A percentile compares a stretch with the other conserved stretches of the same genome.
phyloP scores from a whole-genome alignment of 1,139 yeast species.

The Yamadazyma sp. region DNA sequence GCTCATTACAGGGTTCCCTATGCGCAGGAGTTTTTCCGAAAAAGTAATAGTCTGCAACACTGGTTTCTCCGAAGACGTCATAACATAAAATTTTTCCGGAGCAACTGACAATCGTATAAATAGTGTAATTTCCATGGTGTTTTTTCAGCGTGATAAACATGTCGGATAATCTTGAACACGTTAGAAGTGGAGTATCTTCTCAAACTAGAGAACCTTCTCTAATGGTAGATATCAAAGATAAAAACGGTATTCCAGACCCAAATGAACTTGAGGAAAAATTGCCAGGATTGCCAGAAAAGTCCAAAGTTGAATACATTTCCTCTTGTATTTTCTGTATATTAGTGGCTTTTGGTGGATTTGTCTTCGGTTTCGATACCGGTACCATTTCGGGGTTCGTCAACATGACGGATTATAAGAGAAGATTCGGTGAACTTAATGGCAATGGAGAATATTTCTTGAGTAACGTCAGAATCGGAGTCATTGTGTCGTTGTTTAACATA shows the following conservation, averaged over 20 bases:
- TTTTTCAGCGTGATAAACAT: too few species aligned
- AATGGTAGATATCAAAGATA: not conserved
- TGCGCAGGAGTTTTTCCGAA: constrained; percentile 1
- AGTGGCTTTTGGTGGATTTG: constrained; percentile 61
- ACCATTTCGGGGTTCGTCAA: constrained; percentile 67
- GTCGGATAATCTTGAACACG: too few species aligned
- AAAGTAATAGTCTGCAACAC: constrained; percentile 1
- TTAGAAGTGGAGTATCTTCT: constrained; percentile 1
- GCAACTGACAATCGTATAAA: not conserved
- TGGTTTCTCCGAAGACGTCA: constrained; percentile 2
- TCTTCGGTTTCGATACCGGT: constrained; percentile 74
- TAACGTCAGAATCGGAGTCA: constrained; percentile 50
- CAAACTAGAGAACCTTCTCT: constrained; percentile 3
- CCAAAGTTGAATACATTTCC: constrained; percentile 29
- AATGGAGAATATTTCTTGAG: constrained; percentile 33
- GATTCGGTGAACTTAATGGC: constrained; percentile 41
- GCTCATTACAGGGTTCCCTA: not conserved
- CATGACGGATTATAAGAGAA: constrained; percentile 49
- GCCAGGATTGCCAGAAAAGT: constrained; percentile 20
- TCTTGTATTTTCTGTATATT: constrained; percentile 39
- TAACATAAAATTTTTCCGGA: not conserved
- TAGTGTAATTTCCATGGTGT: too few species aligned
- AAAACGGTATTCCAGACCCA: constrained; percentile 7
- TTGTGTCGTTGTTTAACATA: constrained; percentile 63
- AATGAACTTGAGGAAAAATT: constrained; percentile 10